phyloP scores from a whole-genome alignment of 139 green algal species.

The Zygnema cylindricum region DNA sequence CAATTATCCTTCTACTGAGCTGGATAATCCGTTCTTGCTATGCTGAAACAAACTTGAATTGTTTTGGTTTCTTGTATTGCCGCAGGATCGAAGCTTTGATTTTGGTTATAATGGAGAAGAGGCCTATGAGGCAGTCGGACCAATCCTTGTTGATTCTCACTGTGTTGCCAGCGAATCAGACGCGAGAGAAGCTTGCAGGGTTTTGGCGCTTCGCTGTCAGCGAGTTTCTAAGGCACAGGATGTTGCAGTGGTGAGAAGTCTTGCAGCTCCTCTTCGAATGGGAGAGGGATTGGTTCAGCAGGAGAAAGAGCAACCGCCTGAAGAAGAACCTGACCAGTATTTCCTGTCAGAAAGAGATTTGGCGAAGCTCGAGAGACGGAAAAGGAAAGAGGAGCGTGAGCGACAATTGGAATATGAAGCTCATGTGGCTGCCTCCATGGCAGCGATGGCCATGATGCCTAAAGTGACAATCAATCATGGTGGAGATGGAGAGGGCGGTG shows the following conservation, averaged over 20 bases:
- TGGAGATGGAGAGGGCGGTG: slow-evolving; percentile 14
- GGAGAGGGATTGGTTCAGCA: slow-evolving; percentile 28
- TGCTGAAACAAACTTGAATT: neutral
- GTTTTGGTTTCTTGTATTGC: neutral
- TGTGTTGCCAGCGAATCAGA: slow-evolving; percentile 6
- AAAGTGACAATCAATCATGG: slow-evolving; percentile 40
- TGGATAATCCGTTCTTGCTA: neutral
- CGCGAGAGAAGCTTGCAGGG: slow-evolving; percentile 7
- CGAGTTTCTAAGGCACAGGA: neutral
- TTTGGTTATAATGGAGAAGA: slow-evolving; percentile 20
- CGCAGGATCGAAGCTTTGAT: slow-evolving; percentile 42
- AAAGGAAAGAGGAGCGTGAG: slow-evolving; percentile 55
- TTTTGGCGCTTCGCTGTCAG: slow-evolving; percentile 9
- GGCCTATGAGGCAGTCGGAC: slow-evolving; percentile 40
- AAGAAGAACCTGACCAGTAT: slow-evolving; percentile 36
- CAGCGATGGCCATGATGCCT: slow-evolving; percentile 26
- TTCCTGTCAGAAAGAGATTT: slow-evolving; percentile 50
- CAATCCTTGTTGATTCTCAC: slow-evolving; percentile 30
- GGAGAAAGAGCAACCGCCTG: slow-evolving; percentile 6
- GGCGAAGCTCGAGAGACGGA: slow-evolving; percentile 49
- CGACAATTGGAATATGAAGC: slow-evolving; percentile 51
- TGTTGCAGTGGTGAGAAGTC: neutral
- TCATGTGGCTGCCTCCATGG: slow-evolving; percentile 40
- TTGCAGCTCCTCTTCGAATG: slow-evolving; percentile 36
- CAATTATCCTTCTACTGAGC: neutral